These are phyloP conservation scores for Aspergillus tamarii DNA, from an alignment of 2,329 filamentous ascomycete species.

Conservation along the genomic window DNA sequence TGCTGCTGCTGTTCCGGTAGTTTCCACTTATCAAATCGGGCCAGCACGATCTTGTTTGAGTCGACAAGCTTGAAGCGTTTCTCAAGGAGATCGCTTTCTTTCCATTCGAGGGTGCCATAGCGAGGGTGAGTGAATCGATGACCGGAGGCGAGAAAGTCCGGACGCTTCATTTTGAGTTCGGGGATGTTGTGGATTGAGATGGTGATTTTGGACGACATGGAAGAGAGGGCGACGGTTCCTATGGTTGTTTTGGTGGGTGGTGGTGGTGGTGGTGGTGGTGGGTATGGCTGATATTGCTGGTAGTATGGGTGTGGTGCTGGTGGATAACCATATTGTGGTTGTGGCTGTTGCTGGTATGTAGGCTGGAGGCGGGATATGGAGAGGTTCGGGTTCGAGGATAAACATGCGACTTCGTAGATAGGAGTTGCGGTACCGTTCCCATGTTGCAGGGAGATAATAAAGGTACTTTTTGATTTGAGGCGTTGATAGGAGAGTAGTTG, in stretches of 20 bases:
- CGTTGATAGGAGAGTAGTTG: constrained; percentile 1
- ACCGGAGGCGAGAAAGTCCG: neutral
- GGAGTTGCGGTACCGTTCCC: neutral
- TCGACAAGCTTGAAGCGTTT: constrained; percentile 2
- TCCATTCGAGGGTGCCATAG: neutral
- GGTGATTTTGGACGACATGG: neutral
- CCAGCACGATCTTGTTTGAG: neutral
- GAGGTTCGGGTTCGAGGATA: neutral
- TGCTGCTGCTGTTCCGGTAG: neutral
- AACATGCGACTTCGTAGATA: neutral
- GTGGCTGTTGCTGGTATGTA: neutral
- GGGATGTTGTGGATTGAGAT: neutral
- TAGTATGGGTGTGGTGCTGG: neutral
- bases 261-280: too few relatives aligned
- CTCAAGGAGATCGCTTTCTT: neutral
- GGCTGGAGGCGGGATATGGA: neutral
- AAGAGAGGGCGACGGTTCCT: neutral
- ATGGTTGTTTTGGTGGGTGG: neutral
- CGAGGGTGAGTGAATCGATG: neutral
- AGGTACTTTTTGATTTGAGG: neutral
- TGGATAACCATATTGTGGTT: neutral
- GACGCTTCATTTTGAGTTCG: neutral
- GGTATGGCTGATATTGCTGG: neutral
- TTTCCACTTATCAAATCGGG: neutral
- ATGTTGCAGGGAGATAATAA: neutral